Evolutionary conservation across 495 filamentous ascomycete species (phyloP).

Genomic region (Aspergillus avenaceus): DNA sequence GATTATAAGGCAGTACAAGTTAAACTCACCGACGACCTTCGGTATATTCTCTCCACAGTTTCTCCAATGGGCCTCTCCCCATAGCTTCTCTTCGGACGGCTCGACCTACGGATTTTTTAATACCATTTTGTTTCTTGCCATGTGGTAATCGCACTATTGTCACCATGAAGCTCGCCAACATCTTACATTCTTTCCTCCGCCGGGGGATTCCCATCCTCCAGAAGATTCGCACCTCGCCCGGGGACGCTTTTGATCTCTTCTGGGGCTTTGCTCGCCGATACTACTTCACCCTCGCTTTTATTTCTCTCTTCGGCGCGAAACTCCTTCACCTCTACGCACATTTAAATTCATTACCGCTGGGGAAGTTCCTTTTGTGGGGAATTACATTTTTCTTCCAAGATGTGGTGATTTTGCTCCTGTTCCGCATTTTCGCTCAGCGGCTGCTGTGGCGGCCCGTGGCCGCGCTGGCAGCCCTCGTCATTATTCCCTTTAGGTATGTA

Average conservation of each 20-base stretch:
- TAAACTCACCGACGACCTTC: neutral
- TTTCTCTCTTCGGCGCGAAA: constrained; percentile 32
- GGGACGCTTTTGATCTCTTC: constrained; percentile 21
- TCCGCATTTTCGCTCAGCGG: constrained; percentile 25
- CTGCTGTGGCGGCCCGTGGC: constrained; percentile 20
- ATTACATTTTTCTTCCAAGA: constrained; percentile 39
- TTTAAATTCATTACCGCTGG: constrained; percentile 27
- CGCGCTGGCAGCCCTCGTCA: constrained; percentile 16
- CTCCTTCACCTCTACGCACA: constrained; percentile 36
- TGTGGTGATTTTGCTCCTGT: constrained; percentile 28
- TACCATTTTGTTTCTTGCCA: neutral
- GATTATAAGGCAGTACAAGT: too few relatives aligned
- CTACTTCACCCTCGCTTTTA: constrained; percentile 32
- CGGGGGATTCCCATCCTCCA: neutral
- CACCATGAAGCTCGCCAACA: constrained; percentile 3
- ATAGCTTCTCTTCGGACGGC: neutral
- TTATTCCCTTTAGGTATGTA: constrained; percentile 35
- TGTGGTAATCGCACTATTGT: neutral
- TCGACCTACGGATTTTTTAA: neutral
- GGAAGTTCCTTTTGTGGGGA: constrained; percentile 30
- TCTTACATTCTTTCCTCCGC: constrained; percentile 1
- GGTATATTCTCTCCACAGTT: neutral
- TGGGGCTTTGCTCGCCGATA: constrained; percentile 34
- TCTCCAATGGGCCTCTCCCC: neutral
- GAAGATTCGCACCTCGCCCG: constrained; percentile 16